Conservation (phyloP, 331 rosid genomes). For the Quercus lobata region DNA sequence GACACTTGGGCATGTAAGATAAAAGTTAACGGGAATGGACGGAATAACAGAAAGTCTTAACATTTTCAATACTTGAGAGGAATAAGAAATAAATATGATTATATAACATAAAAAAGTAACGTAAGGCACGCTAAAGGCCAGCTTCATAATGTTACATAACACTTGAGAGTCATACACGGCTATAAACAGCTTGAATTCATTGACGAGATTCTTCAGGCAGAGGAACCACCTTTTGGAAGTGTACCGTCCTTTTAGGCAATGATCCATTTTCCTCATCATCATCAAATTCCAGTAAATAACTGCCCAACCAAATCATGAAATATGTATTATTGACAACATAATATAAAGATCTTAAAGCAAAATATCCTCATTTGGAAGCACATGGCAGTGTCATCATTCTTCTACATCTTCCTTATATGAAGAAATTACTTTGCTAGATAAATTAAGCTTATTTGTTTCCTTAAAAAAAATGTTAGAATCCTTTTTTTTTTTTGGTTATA, state of each 20-base stretch:
- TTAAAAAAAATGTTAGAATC: background rate
- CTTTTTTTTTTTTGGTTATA: background rate
- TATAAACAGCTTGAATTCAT: slow-evolving; percentile 30
- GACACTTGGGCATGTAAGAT: too few relatives aligned
- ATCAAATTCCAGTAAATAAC: slow-evolving; percentile 91
- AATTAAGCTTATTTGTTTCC: background rate
- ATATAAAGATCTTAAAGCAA: background rate
- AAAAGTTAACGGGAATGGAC: too few relatives aligned
- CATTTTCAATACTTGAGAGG: too few relatives aligned
- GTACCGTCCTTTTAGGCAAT: slow-evolving; percentile 84
- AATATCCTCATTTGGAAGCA: background rate
- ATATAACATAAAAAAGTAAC: background rate
- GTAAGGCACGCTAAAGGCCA: slow-evolving; percentile 17
- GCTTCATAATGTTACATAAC: slow-evolving; percentile 3
- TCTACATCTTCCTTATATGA: background rate
- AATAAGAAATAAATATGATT: too few relatives aligned
- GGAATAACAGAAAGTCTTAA: too few relatives aligned
- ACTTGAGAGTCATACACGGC: slow-evolving; percentile 25
- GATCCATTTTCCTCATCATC: slow-evolving; percentile 98
- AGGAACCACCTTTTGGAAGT: slow-evolving; percentile 85
- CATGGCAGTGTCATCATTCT: background rate
- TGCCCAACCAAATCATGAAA: slow-evolving; percentile 21
- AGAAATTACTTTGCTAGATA: background rate
- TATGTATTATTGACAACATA: background rate
- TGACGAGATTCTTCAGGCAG: slow-evolving; percentile 97